These are phyloP conservation scores for Solanum dulcamara DNA, from an alignment of 257 asterid genomes.

Conservation along the genomic window DNA sequence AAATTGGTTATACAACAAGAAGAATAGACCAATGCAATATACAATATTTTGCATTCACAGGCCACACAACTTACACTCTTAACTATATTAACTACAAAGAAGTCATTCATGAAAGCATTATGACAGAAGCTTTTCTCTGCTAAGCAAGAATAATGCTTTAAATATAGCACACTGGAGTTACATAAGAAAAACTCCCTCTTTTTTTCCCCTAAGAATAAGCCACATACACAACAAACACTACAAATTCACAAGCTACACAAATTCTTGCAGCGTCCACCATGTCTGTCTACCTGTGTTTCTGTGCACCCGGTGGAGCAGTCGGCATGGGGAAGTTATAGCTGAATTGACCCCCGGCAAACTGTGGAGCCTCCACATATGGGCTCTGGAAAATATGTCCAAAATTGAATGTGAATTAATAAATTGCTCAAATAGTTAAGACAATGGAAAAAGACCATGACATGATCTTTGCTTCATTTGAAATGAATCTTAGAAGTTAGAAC, in stretches of 20 bases:
- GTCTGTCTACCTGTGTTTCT: constrained; percentile 31
- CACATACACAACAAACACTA: constrained; percentile 2
- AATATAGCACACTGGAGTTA: not conserved
- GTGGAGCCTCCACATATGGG: constrained; percentile 94
- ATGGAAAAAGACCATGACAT: not conserved
- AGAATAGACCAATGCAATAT: not conserved
- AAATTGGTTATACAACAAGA: not conserved
- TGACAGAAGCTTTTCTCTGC: not conserved
- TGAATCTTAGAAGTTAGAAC: not conserved
- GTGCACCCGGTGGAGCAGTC: constrained; percentile 90
- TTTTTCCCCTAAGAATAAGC: not conserved
- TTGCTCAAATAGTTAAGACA: not conserved
- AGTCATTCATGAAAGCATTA: not conserved
- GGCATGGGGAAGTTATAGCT: constrained; percentile 70
- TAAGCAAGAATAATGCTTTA: not conserved
- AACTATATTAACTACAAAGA: not conserved
- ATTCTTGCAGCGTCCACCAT: not conserved
- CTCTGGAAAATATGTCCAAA: constrained; percentile 36
- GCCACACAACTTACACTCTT: not conserved
- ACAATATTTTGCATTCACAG: not conserved
- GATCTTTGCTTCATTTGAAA: not conserved
- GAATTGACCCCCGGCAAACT: constrained; percentile 30
- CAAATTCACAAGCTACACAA: not conserved
- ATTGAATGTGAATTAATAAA: not conserved
- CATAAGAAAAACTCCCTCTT: constrained; percentile 9